Evolutionary conservation across 2,329 filamentous ascomycete species (phyloP), one percentile per base, ranked within the genome.

Genomic region (Alternaria metachromatica): DNA sequence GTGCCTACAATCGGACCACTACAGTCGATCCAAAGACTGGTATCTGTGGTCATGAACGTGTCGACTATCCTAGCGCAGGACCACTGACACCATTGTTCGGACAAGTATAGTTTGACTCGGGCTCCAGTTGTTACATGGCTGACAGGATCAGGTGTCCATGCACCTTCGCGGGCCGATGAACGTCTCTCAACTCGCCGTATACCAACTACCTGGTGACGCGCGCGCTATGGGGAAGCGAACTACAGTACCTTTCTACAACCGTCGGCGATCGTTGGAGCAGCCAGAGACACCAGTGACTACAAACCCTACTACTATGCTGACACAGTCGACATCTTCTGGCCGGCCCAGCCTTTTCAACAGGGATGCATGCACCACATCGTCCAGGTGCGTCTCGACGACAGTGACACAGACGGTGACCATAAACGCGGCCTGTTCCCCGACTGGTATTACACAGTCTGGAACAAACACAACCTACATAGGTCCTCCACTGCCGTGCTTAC

Each of bases 91-190:
- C 92, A 7, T 84, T 93, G 33, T 85, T 91, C 65, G 88, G 91
- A 76, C 90, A 91, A 81, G 91, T 93, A 82, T 30, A 11, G 13
- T 20, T 12, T 28, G 9, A 30, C 4, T 20, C 23, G 5, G 20
- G 26, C 12, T 44, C 20, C 15, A 12, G n/a, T 25, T 13, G 30
- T 23, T 25, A 4, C 11, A 33, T 37, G 21, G 45, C 33, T 64
- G 11, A 64, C 33, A 44, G n/a, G 11, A n/a, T 21, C 63, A 93
- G 90, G 83, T 94, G 28, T 92, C 90, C 2, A 79, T 92, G 65
- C 89, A 93, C 76, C 84, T 94, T 74, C 89, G 91, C 69, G 92
- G 92, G 4, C 91, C 92, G 2, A 78, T 92, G 70, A 81, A 86
- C 43, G 76, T 94, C 30, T 88, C 88, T 74, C 86, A 92, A 69